Evolutionary conservation across 2,329 filamentous ascomycete species (phyloP).

Genomic region (Endoconidiophora laricicola): DNA sequence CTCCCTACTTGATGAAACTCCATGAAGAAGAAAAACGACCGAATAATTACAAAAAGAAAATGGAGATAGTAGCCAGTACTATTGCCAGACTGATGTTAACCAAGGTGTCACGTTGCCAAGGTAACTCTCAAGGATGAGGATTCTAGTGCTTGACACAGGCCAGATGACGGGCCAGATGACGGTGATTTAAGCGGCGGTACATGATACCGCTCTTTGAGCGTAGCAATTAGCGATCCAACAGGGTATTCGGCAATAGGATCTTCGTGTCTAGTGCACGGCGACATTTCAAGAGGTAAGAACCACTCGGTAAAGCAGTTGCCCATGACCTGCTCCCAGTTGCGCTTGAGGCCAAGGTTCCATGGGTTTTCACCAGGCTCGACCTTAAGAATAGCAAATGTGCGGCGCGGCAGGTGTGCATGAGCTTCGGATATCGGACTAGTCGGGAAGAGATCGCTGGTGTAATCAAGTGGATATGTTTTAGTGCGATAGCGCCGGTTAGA

Average conservation of each 20-base stretch:
- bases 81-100: too few relatives aligned
- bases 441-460: conserved; percentile 9
- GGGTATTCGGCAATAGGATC: conserved; percentile 49
- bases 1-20: too few relatives aligned
- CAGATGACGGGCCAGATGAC: too few relatives aligned
- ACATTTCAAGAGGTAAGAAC: conserved; percentile 59
- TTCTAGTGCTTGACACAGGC: too few relatives aligned
- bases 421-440: conserved; percentile 26
- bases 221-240: conserved; percentile 43
- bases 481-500: conserved; percentile 24
- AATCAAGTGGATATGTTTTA: conserved; percentile 40
- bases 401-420: conserved; percentile 14
- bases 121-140: too few relatives aligned
- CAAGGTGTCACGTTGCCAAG: too few relatives aligned
- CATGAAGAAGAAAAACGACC: too few relatives aligned
- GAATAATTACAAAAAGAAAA: too few relatives aligned
- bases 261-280: conserved; percentile 57
- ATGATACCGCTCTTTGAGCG: conserved; percentile 30
- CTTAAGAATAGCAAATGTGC: conserved; percentile 64
- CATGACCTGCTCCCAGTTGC: conserved; percentile 70
- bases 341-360: conserved; percentile 55
- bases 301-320: conserved; percentile 56
- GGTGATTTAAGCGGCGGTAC: too few relatives aligned
- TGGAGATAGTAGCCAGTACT: too few relatives aligned
- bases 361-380: conserved; percentile 65